These are phyloP conservation scores for Helicocarpus griseus DNA, from an alignment of 2,329 filamentous ascomycete genomes.

Conservation along the genomic window DNA sequence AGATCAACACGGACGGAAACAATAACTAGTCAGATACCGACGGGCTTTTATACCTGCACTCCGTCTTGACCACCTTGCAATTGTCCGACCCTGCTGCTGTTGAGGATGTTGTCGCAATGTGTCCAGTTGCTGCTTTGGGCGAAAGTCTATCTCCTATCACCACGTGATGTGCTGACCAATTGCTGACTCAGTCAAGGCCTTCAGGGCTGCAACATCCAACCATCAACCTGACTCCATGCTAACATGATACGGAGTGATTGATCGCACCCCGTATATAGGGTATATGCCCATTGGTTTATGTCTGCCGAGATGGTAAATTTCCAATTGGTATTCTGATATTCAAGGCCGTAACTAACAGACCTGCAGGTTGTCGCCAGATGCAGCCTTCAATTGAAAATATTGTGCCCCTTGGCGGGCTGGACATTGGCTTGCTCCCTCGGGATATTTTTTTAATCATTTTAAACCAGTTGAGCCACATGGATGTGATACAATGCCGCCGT, in stretches of 20 bases:
- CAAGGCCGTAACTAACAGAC: neutral
- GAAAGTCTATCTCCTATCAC: neutral
- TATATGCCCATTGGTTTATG: too few relatives aligned
- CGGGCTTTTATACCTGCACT: neutral
- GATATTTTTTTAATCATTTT: constrained; percentile 50
- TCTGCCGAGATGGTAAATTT: neutral
- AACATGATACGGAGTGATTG: neutral
- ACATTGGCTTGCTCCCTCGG: constrained; percentile 37
- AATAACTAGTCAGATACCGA: neutral
- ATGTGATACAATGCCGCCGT: constrained; percentile 43
- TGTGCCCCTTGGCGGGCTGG: too few relatives aligned
- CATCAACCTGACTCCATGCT: too few relatives aligned
- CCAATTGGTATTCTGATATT: neutral
- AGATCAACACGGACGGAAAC: neutral
- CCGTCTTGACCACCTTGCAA: neutral
- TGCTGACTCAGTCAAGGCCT: neutral
- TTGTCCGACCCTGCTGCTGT: neutral
- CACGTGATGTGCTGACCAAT: constrained; percentile 15
- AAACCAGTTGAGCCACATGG: constrained; percentile 39
- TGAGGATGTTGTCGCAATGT: constrained; percentile 4
- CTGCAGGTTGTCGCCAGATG: neutral
- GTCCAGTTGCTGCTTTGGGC: constrained; percentile 2
- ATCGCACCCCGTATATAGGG: too few relatives aligned
- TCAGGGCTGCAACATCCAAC: too few relatives aligned
- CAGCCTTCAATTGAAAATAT: neutral